A percentile compares a stretch with the other conserved stretches of the same genome.
These are phyloP conservation scores for Phytophthora constricta DNA, from an alignment of 352 stramenopile genomes.

Conservation along the genomic window DNA sequence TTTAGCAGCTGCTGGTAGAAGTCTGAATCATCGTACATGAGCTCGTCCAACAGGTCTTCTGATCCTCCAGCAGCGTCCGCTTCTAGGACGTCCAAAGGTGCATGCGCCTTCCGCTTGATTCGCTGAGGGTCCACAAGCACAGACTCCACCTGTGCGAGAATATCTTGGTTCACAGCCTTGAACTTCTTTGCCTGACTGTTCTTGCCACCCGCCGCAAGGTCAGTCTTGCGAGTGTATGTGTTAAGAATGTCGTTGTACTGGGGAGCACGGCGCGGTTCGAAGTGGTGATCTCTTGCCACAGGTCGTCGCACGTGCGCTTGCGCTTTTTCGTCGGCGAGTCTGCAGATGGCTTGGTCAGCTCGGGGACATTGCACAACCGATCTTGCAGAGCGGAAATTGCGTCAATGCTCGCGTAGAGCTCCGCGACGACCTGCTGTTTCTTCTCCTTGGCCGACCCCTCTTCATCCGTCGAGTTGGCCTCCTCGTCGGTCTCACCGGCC, in stretches of 20 bases:
- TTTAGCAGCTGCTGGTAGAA: conserved; percentile 91
- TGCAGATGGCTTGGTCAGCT: conserved; percentile 40
- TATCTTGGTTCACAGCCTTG: conserved; percentile 89
- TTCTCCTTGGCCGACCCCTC: conserved; percentile 21
- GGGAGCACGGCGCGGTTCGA: conserved; percentile 58
- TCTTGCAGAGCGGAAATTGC: conserved; percentile 63
- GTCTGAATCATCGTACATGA: conserved; percentile 89
- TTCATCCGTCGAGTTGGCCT: conserved; percentile 30
- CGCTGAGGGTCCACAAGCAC: conserved; percentile 84
- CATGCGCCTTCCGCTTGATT: conserved; percentile 86
- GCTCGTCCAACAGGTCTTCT: conserved; percentile 72
- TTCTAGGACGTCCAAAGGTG: conserved; percentile 48
- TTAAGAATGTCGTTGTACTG: conserved; percentile 89
- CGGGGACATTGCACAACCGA: conserved; percentile 71
- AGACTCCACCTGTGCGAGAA: conserved; percentile 84
- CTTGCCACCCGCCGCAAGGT: conserved; percentile 56
- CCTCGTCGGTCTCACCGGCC: conserved; percentile 27
- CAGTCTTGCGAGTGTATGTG: conserved; percentile 79
- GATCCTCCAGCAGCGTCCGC: conserved; percentile 38
- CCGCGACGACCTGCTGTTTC: conserved; percentile 45
- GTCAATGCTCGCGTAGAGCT: conserved; percentile 74
- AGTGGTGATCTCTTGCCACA: conserved; percentile 58
- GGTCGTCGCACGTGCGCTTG: conserved; percentile 60
- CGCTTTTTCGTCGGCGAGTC: conserved; percentile 59
- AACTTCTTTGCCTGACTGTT: conserved; percentile 84